Base-by-base conservation (phyloP, 257 asterid species). In the Gentiana macrophylla region DNA sequence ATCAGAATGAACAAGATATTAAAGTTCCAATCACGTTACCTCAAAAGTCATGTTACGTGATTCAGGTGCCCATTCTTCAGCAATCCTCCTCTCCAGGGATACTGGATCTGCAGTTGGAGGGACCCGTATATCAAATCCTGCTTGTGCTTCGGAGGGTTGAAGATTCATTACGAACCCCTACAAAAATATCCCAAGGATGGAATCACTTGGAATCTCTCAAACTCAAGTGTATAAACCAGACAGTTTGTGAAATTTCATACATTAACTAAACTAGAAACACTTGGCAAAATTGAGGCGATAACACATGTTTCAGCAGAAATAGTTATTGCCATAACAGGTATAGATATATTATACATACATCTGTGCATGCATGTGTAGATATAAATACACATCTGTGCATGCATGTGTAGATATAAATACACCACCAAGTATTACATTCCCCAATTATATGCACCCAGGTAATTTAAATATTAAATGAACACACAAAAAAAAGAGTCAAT, bases 61-160 rank as follows among this genome's bases (percentile, higher is more conserved):
- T 70, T 74, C 68, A 62, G 98, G 98, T 12, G 97, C 97, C 98
- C 97, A 92, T 80, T 92, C 98, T 81, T 85, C 98, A 38, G 76
- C 80, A 64, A 88, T 72, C 71, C 94, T 80, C 69, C 77, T 79
- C 82, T 92, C 98, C 74, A 92, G 69, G 77, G 94, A 75, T 50
- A 34, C 82, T 66, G 51, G 72, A 74, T 92, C 94, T 34, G 77
- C 84, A 12, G 85, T 85, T 63, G 98, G 95, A 55, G 98, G 97
- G 61, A 87, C 76, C 53, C 98, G 84, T 73, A 92, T 75, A 70
- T 92, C 98, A 68, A 92, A 92, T 38, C 98, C 98, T 56, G 97
- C 98, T 70, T 81, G 62, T 64, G 98, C 98, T 85, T 91, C 97
- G 49, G 98, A 91, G 55, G 97, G 98, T 76, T 91, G 98, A 68